Evolutionary conservation across 2,329 filamentous ascomycete genomes (phyloP), one percentile per base, ranked within the genome.

Genomic region (Fusarium lyarnte): DNA sequence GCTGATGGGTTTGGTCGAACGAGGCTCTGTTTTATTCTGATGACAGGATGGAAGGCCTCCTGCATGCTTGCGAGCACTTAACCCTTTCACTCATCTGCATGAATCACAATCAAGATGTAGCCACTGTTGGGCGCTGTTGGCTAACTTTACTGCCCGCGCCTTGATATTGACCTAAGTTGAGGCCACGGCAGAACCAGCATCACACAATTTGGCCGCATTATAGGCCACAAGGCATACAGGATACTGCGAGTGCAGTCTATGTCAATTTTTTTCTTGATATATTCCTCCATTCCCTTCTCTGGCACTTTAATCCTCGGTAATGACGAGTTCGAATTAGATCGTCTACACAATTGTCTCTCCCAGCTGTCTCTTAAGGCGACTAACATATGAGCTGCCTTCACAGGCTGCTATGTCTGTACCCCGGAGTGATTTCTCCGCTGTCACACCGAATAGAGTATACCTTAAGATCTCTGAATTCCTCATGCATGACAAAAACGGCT

Each of bases 151-250:
- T 13, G 29, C 16, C 23, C 39, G 21, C 29, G 25, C 14, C 35
- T 21, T 10, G 1, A 27, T 38, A n/a, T 42, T 69, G 31, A 45
- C 49, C 58, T 5, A 27, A 5, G 6, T 21, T 19, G 29, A 33
- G 57, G 17, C 39, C 49, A 27, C 6, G 5, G 1, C 13, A 11
- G 8, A 29, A 1, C 57, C 25, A 42, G 33, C n/a, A 27, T 6
- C 1, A 6, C 5, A 10, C 2, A 5, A 8, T 25, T 2, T 3
- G 49, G 42, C 6, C 29, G 5, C 3, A 13, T n/a, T 0, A 27
- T 6, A 6, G 38, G 19, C 14, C 38, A 6, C 17, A 25, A 55
- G 14, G 38, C 41, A 42, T 49, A 43, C 16, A 7, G 2, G 2
- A 17, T 7, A 2, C 5, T 8, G 3, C 23, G 11, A 27, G 14